phyloP scores from a whole-genome alignment of 371 early-diverging fungal genomes.

The Mortierella sp. region DNA sequence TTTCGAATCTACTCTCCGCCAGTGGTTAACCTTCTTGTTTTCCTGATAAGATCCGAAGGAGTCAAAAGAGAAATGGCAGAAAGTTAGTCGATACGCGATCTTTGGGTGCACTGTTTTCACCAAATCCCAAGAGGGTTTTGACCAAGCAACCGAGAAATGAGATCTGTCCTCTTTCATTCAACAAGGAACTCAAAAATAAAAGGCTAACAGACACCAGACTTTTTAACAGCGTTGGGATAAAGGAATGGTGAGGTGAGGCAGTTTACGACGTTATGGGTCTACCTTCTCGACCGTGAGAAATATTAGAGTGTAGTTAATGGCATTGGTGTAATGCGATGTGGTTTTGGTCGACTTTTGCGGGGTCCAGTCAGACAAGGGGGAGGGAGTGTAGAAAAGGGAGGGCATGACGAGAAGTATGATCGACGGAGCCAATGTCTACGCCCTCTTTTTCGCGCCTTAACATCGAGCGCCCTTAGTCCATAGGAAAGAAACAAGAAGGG shows the following conservation, averaged over 20 bases:
- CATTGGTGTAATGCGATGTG: background rate
- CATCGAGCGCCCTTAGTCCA: background rate
- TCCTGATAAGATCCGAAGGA: conserved; percentile 8
- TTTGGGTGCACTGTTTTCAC: background rate
- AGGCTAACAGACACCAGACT: background rate
- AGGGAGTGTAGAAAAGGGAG: background rate
- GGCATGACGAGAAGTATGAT: background rate
- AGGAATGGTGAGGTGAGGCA: background rate
- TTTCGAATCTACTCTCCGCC: background rate
- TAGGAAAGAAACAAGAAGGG: background rate
- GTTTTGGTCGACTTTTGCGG: background rate
- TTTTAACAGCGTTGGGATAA: background rate
- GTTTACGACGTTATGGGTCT: background rate
- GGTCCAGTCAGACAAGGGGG: background rate
- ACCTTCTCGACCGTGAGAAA: background rate
- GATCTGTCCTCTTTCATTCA: background rate
- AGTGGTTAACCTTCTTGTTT: background rate
- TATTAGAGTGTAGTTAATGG: background rate
- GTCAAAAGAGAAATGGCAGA: background rate
- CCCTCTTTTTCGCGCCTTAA: background rate
- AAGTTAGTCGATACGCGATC: background rate
- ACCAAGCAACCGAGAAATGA: background rate
- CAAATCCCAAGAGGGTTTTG: background rate
- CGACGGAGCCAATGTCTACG: background rate
- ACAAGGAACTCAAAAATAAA: background rate